Evolutionary conservation across 2,329 filamentous ascomycete species (phyloP).

Genomic region (Aspergillus glaucus): DNA sequence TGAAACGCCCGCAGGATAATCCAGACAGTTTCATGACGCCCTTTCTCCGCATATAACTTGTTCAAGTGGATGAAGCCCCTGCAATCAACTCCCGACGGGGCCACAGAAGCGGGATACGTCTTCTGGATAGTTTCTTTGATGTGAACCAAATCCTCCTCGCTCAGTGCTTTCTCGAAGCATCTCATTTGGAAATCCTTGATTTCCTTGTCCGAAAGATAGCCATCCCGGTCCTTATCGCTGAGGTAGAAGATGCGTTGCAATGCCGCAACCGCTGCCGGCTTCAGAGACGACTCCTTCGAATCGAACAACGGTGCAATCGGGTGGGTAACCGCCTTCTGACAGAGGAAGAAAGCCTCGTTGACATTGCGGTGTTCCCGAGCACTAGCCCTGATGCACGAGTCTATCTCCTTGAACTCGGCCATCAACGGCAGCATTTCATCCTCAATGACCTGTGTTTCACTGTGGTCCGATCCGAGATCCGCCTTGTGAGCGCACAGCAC

Average conservation of each 20-base stretch:
- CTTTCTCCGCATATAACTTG: slow-evolving; percentile 94
- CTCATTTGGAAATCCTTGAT: slow-evolving; percentile 85
- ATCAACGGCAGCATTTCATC: slow-evolving; percentile 98
- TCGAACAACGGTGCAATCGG: slow-evolving; percentile 95
- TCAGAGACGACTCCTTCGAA: slow-evolving; percentile 82
- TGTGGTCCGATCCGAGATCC: slow-evolving; percentile 70
- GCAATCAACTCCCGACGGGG: slow-evolving; percentile 69
- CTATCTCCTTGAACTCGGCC: slow-evolving; percentile 97
- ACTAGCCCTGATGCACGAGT: slow-evolving; percentile 93
- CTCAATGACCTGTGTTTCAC: slow-evolving; percentile 77
- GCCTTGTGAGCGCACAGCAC: slow-evolving; percentile 96
- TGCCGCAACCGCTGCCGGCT: slow-evolving; percentile 81
- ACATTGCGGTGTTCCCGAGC: slow-evolving; percentile 88
- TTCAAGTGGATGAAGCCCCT: slow-evolving; percentile 84
- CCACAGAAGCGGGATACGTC: slow-evolving; percentile 55
- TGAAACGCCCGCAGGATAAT: slow-evolving; percentile 91
- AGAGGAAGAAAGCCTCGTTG: slow-evolving; percentile 94
- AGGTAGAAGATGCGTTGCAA: slow-evolving; percentile 89
- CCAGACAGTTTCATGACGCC: slow-evolving; percentile 97
- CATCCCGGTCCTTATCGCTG: slow-evolving; percentile 93
- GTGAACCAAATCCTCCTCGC: slow-evolving; percentile 73
- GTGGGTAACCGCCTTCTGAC: slow-evolving; percentile 95
- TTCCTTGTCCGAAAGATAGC: slow-evolving; percentile 81
- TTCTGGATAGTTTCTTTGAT: slow-evolving; percentile 84
- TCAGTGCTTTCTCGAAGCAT: slow-evolving; percentile 84